A percentile compares a stretch with the other conserved stretches of the same genome.
phyloP scores from a whole-genome alignment of 208 protist genomes.

The Trypanosoma conorhini region DNA sequence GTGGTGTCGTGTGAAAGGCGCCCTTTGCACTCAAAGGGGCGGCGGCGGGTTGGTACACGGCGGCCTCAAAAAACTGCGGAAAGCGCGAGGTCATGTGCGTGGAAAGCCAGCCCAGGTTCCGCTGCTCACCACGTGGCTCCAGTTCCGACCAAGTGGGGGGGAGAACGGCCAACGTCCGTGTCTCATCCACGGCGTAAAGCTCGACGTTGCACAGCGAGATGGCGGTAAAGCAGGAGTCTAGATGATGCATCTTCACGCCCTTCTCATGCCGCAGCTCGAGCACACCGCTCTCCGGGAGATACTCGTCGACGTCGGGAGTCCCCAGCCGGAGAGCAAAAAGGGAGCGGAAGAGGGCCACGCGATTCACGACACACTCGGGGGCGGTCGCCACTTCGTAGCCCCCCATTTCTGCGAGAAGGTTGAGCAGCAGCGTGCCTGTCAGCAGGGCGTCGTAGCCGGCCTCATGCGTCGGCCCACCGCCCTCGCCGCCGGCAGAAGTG shows the following conservation, averaged over 20 bases:
- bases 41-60: slow-evolving; percentile 11
- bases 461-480: slow-evolving; percentile 40
- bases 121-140: background rate
- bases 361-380: slow-evolving; percentile 38
- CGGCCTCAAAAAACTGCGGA: slow-evolving; percentile 31
- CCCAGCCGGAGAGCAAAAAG: slow-evolving; percentile 50
- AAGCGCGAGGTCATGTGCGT: slow-evolving; percentile 30
- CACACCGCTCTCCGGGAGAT: slow-evolving; percentile 36
- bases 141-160: slow-evolving; percentile 16
- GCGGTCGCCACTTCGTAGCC: slow-evolving; percentile 20
- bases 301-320: slow-evolving; percentile 38
- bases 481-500: background rate
- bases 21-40: background rate
- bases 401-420: slow-evolving; percentile 60
- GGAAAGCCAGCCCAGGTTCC: slow-evolving; percentile 17
- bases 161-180: slow-evolving; percentile 51
- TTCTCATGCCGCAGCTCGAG: slow-evolving; percentile 48
- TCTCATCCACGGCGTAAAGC: slow-evolving; percentile 41
- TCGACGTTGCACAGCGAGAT: slow-evolving; percentile 28
- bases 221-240: slow-evolving; percentile 44
- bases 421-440: slow-evolving; percentile 66
- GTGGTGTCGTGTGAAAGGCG: slow-evolving; percentile 13
- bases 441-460: slow-evolving; percentile 77
- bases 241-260: slow-evolving; percentile 34
- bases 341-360: slow-evolving; percentile 58